Evolutionary conservation across 169 alveolate species (phyloP), one percentile per base, ranked within the genome.

Genomic region (Amoebophrya sp.): DNA sequence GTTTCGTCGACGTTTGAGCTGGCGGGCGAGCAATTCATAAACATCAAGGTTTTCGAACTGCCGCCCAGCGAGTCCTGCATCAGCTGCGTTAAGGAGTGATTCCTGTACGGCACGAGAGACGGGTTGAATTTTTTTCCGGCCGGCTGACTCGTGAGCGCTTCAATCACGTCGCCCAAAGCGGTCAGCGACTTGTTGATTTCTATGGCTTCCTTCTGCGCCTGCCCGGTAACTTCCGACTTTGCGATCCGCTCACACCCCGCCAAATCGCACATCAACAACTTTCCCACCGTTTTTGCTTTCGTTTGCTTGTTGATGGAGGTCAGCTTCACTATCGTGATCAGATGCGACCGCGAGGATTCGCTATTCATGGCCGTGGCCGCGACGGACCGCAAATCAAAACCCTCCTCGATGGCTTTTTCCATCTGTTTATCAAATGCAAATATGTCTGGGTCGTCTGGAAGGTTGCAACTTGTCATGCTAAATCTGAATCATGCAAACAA

Each of bases 161-260:
- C 92, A 83, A 97, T 96, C 40, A 97, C 98, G 90, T 95, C 95
- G 2, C 98, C 97, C 77, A 97, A 92, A 41, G 97, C 96, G 89
- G 96, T 92, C 39, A 97, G 92, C 40, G 97, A 93, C 95, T 95
- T 95, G 94, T 97, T 97, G 33, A 97, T 97, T 7, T 95, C 93
- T 77, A 95, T 94, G 77, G 97, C 95, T 92, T 97, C 99, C 92
- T 95, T 95, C 77, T 95, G 93, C 93, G 95, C 93, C 53, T 96
- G 96, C 23, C 97, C 97, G 35, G 91, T 91, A 41, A 83, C 93
- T 91, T 91, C 92, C 25, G 93, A 89, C 35, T 25, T 66, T 3
- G 18, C 33, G 10, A 66, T 7, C 39, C 88, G 18, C 35, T 66
- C 88, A 1, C 38, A 66, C 7, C 88, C 88, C 1, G 88, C 88